A percentile compares a stretch with the other conserved stretches of the same genome.
phyloP scores from a whole-genome alignment of 2,329 filamentous ascomycete species.

The Beauveria sp. region DNA sequence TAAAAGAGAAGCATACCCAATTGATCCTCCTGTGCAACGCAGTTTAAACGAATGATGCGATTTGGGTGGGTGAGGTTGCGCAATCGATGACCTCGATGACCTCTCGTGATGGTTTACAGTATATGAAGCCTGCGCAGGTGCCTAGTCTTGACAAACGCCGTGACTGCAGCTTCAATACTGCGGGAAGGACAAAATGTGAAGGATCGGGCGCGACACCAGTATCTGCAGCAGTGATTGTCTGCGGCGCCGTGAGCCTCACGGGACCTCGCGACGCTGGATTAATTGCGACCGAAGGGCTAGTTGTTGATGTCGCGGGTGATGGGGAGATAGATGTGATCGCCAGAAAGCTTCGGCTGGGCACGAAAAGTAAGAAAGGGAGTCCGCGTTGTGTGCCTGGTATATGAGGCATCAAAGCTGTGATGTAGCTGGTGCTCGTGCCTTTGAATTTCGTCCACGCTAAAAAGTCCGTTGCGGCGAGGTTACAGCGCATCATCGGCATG shows the following conservation, averaged over 20 bases:
- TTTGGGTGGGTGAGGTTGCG: not conserved
- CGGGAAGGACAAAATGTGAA: not conserved
- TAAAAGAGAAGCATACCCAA: slow-evolving; percentile 12
- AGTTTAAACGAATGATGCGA: slow-evolving; percentile 1
- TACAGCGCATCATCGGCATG: not conserved
- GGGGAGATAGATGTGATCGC: slow-evolving; percentile 1
- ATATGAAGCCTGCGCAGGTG: not conserved
- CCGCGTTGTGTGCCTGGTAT: not conserved
- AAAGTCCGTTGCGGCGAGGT: too few species aligned
- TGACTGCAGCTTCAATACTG: slow-evolving; percentile 1
- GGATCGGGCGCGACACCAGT: not conserved
- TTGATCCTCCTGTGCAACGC: not conserved
- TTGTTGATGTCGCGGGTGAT: slow-evolving; percentile 11
- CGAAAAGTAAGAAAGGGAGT: slow-evolving; percentile 8
- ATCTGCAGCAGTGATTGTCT: not conserved
- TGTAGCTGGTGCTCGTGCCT: not conserved
- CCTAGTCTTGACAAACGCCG: not conserved
- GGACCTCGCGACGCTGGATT: slow-evolving; percentile 5
- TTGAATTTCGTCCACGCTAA: too few species aligned
- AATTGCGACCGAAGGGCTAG: slow-evolving; percentile 5
- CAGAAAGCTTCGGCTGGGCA: not conserved
- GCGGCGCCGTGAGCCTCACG: not conserved
- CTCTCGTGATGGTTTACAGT: slow-evolving; percentile 4
- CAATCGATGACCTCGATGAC: not conserved
- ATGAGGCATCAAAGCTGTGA: not conserved